Percentiles rank a stretch among this genome's conserved stretches.
These are phyloP conservation scores for Acidiella bohemica DNA, from an alignment of 495 filamentous ascomycete genomes.

Conservation along the genomic window DNA sequence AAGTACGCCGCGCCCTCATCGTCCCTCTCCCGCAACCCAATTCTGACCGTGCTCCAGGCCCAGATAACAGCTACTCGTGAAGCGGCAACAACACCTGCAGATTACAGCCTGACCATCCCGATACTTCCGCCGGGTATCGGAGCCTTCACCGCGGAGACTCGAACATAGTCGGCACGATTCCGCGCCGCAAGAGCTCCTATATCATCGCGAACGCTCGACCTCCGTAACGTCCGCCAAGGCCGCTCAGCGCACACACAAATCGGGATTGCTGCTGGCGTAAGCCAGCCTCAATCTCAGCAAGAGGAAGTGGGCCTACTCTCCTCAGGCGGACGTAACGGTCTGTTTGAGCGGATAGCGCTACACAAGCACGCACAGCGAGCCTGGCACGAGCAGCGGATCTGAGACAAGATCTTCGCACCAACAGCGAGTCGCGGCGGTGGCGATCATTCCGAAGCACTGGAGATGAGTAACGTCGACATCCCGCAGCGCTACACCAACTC, in stretches of 20 bases:
- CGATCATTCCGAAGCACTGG: slow-evolving; percentile 26
- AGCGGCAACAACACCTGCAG: slow-evolving; percentile 19
- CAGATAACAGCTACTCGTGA: slow-evolving; percentile 60
- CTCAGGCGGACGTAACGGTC: slow-evolving; percentile 80
- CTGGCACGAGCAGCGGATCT: slow-evolving; percentile 1
- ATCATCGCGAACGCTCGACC: slow-evolving; percentile 70
- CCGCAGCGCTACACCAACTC: slow-evolving; percentile 67
- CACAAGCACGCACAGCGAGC: slow-evolving; percentile 20
- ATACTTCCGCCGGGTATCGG: slow-evolving; percentile 82
- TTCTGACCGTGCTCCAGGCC: slow-evolving; percentile 42
- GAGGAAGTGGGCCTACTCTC: slow-evolving; percentile 78
- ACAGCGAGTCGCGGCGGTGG: not conserved
- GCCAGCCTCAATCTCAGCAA: slow-evolving; percentile 29
- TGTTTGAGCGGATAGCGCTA: slow-evolving; percentile 69
- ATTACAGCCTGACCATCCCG: slow-evolving; percentile 63
- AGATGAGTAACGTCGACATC: slow-evolving; percentile 74
- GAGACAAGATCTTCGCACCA: too few relatives aligned
- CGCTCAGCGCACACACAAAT: slow-evolving; percentile 34
- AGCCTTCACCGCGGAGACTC: slow-evolving; percentile 43
- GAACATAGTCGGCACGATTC: slow-evolving; percentile 65
- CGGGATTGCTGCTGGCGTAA: slow-evolving; percentile 31
- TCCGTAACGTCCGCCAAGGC: slow-evolving; percentile 59
- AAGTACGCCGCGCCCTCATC: slow-evolving; percentile 47
- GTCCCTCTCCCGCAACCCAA: not conserved
- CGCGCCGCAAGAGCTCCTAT: slow-evolving; percentile 65